Evolutionary conservation across 352 stramenopile genomes (phyloP), one percentile per base, ranked within the genome.

Genomic region (Peronospora destructor): DNA sequence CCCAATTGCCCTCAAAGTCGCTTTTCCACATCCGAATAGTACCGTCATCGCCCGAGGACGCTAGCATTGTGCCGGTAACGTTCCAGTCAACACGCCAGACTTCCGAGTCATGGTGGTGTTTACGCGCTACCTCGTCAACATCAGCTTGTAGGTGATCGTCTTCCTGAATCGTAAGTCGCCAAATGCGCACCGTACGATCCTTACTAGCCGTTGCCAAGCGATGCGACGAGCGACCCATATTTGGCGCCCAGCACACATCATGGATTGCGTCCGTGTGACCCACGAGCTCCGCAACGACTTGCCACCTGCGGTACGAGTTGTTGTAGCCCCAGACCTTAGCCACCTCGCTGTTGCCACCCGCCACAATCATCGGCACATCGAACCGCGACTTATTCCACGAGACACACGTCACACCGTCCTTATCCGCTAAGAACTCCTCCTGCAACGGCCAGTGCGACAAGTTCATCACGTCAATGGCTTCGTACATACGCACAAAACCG

Each of bases 71-170:
- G 19, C 95, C 95, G 8, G 94, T 97, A 34, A 98, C 84, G 57
- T 98, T 98, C 92, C 92, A 98, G 66, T 97, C 86, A 43, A 97
- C 95, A 32, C 91, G 82, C 95, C 95, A 98, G 19, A 97, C 86
- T 55, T 97, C 81, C 60, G 73, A 90, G 64, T 87, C 73, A 66
- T 89, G 78, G 56, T 93, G 83, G 49, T 91, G 76, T 53, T 90
- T 88, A 12, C 80, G 61, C 14, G 78, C 78, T 3, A 91, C 68
- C 46, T 90, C 61, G 37, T 90, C 74, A 16, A 91, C 75, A 25
- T 84, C 67, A 12, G 73, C 82, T 57, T 80, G 64, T 38, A 88
- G 57, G 46, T 76, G 62, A 23, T 77, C 74, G n/a, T 83, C 76
- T 16, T 66, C 57, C 36, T 74, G 71, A 56, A 85, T 87, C 59